Evolutionary conservation across 176 grass and related monocot genomes (phyloP), one percentile per base, ranked within the genome.

Genomic region (Dendrocalamus sinicus): DNA sequence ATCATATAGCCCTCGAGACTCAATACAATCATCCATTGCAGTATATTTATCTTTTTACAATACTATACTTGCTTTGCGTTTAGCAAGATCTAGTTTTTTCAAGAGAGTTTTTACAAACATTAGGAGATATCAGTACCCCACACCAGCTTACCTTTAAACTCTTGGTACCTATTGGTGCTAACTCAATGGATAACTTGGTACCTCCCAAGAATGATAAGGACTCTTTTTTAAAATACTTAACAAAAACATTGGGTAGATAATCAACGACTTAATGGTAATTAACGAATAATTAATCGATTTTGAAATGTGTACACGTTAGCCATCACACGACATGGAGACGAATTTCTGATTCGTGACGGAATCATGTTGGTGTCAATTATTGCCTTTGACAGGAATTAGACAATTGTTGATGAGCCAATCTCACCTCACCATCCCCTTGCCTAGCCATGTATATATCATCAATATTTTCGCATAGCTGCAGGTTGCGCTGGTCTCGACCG

Each of bases 321-420:
- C 17, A 75, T 39, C 53, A 51, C 28, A 32, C 15, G 72, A n/a
- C 20, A 22, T 50, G 13, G 8, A 8, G 35, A 19, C 8, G 15
- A 8, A 63, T 26, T 76, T 43, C 55, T 0, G 67, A 63, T 8
- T 86, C 77, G 45, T 81, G 59, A 72, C 4, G 66, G 53, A 72
- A 76, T 69, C n/a, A 64, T 12, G 17, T 55, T 26, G 26, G 22
- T 30, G n/a, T 45, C n/a, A 24, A 72, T 46, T 54, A 83, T 83
- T 20, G 54, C 30, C 44, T 62, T 60, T 0, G 2, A 52, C 55
- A 9, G 40, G 26, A 70, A 44, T 1, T 48, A 39, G 76, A 10
- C 53, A 53, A 43, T 52, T 17, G 20, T 17, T 7, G 28, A 40
- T 17, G 60, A 10, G 39, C 50, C 26, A 28, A 66, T 45, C 2